Percentiles rank a stretch among this genome's conserved stretches.
These are phyloP conservation scores for Eimeria necatrix DNA, from an alignment of 169 alveolate species.

Conservation along the genomic window DNA sequence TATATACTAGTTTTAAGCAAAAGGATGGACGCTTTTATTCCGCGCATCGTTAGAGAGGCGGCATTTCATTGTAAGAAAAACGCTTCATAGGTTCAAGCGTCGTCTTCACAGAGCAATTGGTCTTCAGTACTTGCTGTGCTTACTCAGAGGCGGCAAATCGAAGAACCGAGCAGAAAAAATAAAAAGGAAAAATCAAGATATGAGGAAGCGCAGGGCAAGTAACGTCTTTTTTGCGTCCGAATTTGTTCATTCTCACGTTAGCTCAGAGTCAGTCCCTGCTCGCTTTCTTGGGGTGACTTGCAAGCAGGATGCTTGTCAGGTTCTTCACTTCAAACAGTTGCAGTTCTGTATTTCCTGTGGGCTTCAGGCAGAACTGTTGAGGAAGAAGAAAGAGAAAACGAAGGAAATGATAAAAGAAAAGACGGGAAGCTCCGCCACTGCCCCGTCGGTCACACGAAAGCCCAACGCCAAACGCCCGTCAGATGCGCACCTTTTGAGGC, in stretches of 20 bases:
- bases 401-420: not conserved
- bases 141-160: conserved; percentile 36
- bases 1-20: too few relatives aligned
- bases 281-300: too few relatives aligned
- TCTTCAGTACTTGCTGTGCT: not conserved
- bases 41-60: not conserved
- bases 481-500: not conserved
- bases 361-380: not conserved
- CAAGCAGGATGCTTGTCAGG: too few relatives aligned
- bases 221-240: not conserved
- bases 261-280: too few relatives aligned
- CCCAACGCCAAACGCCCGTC: not conserved
- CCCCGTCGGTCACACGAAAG: not conserved
- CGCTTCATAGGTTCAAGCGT: too few relatives aligned
- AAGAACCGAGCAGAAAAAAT: conserved; percentile 15
- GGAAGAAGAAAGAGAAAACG: conserved; percentile 6
- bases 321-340: not conserved
- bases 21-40: not conserved
- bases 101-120: too few relatives aligned
- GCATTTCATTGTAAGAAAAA: not conserved
- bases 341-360: not conserved
- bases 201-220: conserved; percentile 1
- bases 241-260: not conserved
- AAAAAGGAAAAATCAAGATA: not conserved
- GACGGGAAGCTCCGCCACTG: not conserved